phyloP scores from a whole-genome alignment of 169 alveolate genomes.

The Miamiensis avidus region DNA sequence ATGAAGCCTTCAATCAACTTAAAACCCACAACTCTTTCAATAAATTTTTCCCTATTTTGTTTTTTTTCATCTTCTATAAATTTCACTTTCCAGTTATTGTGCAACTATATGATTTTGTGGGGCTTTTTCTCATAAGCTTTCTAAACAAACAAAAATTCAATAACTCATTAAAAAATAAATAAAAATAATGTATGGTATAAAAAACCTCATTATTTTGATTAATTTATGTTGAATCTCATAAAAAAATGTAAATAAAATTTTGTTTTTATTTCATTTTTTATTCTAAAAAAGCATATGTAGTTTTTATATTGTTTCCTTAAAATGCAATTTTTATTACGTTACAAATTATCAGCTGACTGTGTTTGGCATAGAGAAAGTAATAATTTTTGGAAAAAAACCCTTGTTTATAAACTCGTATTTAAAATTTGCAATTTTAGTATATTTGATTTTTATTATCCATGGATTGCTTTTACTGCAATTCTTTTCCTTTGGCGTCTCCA shows the following conservation, averaged over 20 bases:
- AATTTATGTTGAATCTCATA: too few species aligned
- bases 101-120: conserved; percentile 9
- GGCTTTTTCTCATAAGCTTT: conserved; percentile 25
- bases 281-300: neutral
- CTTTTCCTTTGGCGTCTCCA: too few species aligned
- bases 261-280: too few species aligned
- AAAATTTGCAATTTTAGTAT: neutral
- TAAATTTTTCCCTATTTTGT: neutral
- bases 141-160: too few species aligned
- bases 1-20: neutral
- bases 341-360: neutral
- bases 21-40: conserved; percentile 15
- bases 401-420: neutral
- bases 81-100: conserved; percentile 10
- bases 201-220: too few species aligned
- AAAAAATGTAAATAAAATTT: too few species aligned
- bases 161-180: too few species aligned
- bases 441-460: too few species aligned
- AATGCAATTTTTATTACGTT: neutral
- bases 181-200: too few species aligned
- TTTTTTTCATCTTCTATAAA: conserved; percentile 21
- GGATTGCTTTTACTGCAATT: too few species aligned
- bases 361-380: neutral
- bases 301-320: neutral
- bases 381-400: neutral